These are phyloP conservation scores for Trypanosoma boissoni DNA, from an alignment of 208 protist species.

Conservation along the genomic window DNA sequence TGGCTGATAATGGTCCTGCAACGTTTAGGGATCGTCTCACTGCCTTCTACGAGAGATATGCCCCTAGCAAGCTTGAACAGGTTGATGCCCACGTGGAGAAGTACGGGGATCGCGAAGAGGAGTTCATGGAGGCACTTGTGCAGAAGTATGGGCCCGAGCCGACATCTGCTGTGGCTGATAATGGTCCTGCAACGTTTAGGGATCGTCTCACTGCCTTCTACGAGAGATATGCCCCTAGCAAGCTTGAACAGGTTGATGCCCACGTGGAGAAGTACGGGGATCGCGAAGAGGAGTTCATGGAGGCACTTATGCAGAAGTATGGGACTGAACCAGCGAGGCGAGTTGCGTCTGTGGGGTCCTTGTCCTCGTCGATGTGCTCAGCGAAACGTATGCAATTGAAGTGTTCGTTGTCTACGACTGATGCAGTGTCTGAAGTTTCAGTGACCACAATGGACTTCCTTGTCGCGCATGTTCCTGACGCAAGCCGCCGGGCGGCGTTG, in stretches of 20 bases:
- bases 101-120: conserved; percentile 56
- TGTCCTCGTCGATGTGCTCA: too few species aligned
- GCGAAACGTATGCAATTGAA: too few species aligned
- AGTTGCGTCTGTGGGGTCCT: too few species aligned
- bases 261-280: conserved; percentile 29
- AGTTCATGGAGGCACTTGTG: conserved; percentile 43
- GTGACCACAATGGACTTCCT: not conserved
- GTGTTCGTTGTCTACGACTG: too few species aligned
- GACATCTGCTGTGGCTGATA: not conserved
- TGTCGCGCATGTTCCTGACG: not conserved
- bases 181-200: not conserved
- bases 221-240: not conserved
- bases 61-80: conserved; percentile 41
- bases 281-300: conserved; percentile 49
- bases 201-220: not conserved
- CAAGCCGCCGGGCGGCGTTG: not conserved
- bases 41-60: conserved; percentile 52
- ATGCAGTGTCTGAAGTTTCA: not conserved
- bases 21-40: conserved; percentile 40
- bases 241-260: not conserved
- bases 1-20: not conserved
- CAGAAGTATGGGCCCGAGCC: conserved; percentile 65
- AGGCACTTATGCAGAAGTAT: conserved; percentile 62
- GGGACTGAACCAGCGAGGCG: conserved; percentile 49
- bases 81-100: conserved; percentile 49